A percentile compares a stretch with the other conserved stretches of the same genome.
These are phyloP conservation scores for Vigna nakashimae DNA, from an alignment of 306 rosid species.

Conservation along the genomic window DNA sequence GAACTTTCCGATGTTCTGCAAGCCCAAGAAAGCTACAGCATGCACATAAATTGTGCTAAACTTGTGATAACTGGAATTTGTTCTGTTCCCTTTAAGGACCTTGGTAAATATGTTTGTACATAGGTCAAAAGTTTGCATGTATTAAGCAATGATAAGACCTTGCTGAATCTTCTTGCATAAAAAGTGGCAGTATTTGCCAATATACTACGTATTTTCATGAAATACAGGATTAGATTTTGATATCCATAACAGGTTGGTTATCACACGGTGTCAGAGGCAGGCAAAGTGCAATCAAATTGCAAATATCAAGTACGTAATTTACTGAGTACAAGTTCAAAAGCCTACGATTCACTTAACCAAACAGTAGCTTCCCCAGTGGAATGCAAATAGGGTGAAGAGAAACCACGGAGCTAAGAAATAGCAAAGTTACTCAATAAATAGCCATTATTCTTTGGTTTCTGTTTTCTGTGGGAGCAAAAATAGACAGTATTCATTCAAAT, in stretches of 20 bases:
- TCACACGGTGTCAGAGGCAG: neutral
- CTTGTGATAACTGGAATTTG: neutral
- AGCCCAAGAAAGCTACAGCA: neutral
- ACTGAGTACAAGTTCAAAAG: slow-evolving; percentile 6
- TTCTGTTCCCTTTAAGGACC: slow-evolving; percentile 3
- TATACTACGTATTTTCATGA: neutral
- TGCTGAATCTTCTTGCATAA: neutral
- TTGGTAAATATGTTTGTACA: neutral
- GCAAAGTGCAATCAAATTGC: neutral
- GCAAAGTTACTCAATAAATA: slow-evolving; percentile 15
- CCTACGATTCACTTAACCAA: neutral
- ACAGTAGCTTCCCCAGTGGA: slow-evolving; percentile 6
- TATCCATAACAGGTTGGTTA: neutral
- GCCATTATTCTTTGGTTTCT: neutral
- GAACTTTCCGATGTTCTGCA: neutral
- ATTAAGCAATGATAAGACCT: neutral
- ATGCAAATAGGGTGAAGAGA: slow-evolving; percentile 10
- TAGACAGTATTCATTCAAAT: slow-evolving; percentile 1
- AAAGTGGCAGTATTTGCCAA: neutral
- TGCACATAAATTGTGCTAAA: neutral
- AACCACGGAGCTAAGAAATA: slow-evolving; percentile 18
- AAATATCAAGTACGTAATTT: neutral
- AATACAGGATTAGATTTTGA: neutral
- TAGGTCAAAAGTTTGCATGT: neutral
- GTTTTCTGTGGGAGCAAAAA: neutral